phyloP scores from a whole-genome alignment of 345 rosid genomes.

The Pugionium cornutum region DNA sequence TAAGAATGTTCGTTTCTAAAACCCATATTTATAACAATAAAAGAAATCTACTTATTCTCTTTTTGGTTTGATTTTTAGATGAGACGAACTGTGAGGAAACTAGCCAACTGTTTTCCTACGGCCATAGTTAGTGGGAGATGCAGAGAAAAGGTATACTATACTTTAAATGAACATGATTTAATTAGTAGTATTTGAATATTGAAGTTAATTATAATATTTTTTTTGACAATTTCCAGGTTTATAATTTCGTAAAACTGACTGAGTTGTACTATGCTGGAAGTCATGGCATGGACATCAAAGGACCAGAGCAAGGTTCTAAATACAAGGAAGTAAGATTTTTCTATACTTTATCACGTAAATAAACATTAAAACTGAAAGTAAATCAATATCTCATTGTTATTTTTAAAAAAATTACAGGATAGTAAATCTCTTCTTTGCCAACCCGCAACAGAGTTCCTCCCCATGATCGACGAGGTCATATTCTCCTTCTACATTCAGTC shows the following conservation, averaged over 20 bases:
- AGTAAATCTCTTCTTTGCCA: slow-evolving; percentile 60
- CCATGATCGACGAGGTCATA: slow-evolving; percentile 82
- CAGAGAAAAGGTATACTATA: slow-evolving; percentile 78
- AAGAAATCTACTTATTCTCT: background rate
- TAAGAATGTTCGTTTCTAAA: slow-evolving; percentile 49
- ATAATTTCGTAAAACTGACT: slow-evolving; percentile 68
- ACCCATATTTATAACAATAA: background rate
- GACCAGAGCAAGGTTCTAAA: slow-evolving; percentile 60
- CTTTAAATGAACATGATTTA: background rate
- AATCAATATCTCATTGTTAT: background rate
- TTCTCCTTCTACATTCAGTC: slow-evolving; percentile 19
- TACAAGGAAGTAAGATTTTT: slow-evolving; percentile 37
- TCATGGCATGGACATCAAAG: slow-evolving; percentile 98
- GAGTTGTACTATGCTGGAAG: slow-evolving; percentile 94
- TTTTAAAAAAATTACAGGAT: slow-evolving; percentile 35
- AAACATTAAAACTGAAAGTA: background rate
- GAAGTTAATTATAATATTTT: background rate
- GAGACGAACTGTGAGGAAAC: slow-evolving; percentile 77
- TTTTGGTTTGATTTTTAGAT: slow-evolving; percentile 47
- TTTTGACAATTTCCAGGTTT: slow-evolving; percentile 35
- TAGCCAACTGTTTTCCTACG: slow-evolving; percentile 75
- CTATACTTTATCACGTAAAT: slow-evolving; percentile 36
- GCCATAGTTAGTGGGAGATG: slow-evolving; percentile 96
- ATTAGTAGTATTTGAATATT: background rate
- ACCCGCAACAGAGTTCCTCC: slow-evolving; percentile 83